Evolutionary conservation across 1,284 basidiomycete species (phyloP).

Genomic region (Tilletia walkeri): DNA sequence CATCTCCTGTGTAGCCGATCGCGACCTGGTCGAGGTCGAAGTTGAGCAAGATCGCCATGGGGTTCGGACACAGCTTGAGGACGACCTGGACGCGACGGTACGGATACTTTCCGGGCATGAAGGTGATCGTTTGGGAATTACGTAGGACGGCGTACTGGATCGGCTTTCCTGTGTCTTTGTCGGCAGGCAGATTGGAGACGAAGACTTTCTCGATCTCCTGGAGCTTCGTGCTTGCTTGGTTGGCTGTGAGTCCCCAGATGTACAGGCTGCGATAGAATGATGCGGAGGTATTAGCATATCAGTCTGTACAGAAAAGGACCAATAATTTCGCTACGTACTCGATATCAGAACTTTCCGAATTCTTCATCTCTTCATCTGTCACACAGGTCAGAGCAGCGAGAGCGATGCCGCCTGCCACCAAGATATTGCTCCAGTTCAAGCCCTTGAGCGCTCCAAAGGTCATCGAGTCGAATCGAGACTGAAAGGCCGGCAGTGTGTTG

Average conservation of each 20-base stretch:
- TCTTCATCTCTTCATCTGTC: constrained; percentile 5
- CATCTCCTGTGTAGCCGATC: constrained; percentile 22
- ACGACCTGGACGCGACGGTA: constrained; percentile 26
- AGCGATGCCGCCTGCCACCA: constrained; percentile 19
- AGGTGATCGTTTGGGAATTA: constrained; percentile 25
- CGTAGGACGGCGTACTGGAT: constrained; percentile 9
- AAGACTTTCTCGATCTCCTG: constrained; percentile 16
- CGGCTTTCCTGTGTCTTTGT: not conserved
- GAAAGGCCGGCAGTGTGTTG: constrained; percentile 2
- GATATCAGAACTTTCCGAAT: constrained; percentile 10
- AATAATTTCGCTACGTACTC: not conserved
- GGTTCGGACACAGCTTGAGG: constrained; percentile 22
- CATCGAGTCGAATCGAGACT: constrained; percentile 11
- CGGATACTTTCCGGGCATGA: constrained; percentile 23
- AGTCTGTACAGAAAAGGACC: too few species aligned
- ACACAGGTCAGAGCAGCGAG: constrained; percentile 17
- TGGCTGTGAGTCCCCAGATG: not conserved
- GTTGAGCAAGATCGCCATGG: constrained; percentile 28
- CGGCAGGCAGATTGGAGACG: not conserved
- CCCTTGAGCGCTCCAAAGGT: constrained; percentile 14
- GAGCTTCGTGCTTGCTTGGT: constrained; percentile 18
- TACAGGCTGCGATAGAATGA: constrained; percentile 12
- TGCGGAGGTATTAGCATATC: too few species aligned
- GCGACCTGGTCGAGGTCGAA: constrained; percentile 30
- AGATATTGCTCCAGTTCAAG: constrained; percentile 16